Evolutionary conservation across 768 basidiomycete genomes (phyloP), one percentile per base, ranked within the genome.

Genomic region (Cystobasidium tubakii): DNA sequence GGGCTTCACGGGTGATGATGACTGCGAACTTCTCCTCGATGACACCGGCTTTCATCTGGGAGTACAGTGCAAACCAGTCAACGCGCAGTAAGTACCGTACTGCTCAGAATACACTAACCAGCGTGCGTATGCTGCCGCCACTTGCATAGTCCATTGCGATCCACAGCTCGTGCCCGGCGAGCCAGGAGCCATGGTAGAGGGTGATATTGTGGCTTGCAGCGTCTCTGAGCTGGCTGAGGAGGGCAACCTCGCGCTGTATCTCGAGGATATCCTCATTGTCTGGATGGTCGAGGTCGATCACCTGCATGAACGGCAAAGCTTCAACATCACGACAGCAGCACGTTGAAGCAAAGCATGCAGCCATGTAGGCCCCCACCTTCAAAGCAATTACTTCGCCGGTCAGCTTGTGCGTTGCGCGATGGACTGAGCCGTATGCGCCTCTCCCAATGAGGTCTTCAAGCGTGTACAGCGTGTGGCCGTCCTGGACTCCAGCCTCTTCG

Each of bases 81-180:
- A 27, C 64, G 65, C 34, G 34, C 34, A 67, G 27, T 29, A n/a
- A 63, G 33, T 13, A 50, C 15, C 6, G 15, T 10, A 60, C 25
- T 46, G 44, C 33, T 27, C 7, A 34, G 42, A 25, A 33, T 50
- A 33, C 25, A 29, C 82, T 76, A 65, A 84, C 84, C 77, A 99
- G 84, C 1, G 92, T 90, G 57, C 91, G 84, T 6, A 97, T 91
- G 79, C 91, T 94, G 7, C 96, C 96, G 4, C 95, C 95, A 76
- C 92, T 88, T 9, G 96, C 96, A 78, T 88, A 88, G 81, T 99
- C 96, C 96, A 99, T 99, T 43, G 89, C 91, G 77, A 99, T 98
- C 94, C 96, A 99, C 12, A 99, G 92, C 62, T 91, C 90, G 33
- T 92, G 90, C 0, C 93, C 94, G 79, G 95, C 90, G 80, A 96